Conservation (phyloP, 768 basidiomycete genomes). For the Hortiboletus flavorubellus region DNA sequence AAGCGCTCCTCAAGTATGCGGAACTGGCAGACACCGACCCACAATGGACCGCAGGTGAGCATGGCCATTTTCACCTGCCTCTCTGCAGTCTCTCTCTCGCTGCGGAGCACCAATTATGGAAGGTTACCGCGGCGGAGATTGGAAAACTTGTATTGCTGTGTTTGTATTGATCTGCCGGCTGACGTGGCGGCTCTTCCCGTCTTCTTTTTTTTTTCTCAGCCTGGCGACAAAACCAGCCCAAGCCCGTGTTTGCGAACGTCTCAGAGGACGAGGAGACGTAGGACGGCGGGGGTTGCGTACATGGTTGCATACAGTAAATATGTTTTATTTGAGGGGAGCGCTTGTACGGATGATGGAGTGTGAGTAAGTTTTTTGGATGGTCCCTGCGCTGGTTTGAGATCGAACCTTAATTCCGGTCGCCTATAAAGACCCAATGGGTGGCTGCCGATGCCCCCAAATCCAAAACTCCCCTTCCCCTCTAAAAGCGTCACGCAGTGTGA, state of each 20-base stretch:
- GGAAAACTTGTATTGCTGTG: conserved; percentile 30
- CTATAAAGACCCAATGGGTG: conserved; percentile 82
- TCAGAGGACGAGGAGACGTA: conserved; percentile 56
- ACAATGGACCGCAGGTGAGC: conserved; percentile 81
- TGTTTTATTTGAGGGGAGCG: conserved; percentile 7
- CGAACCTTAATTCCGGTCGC: conserved; percentile 79
- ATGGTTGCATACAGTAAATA: conserved; percentile 3
- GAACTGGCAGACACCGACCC: conserved; percentile 71
- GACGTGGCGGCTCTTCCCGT: conserved; percentile 52
- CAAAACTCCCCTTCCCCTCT: conserved; percentile 48
- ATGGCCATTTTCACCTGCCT: conserved; percentile 13
- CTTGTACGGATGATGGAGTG: conserved; percentile 26
- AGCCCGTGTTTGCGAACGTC: conserved; percentile 73
- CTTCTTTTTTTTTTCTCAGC: conserved; percentile 64
- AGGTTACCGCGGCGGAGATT: conserved; percentile 30
- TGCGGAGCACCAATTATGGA: conserved; percentile 31
- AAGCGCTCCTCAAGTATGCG: conserved; percentile 94
- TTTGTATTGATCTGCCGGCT: conserved; percentile 39
- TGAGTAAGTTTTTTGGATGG: conserved; percentile 45
- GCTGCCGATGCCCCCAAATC: conserved; percentile 66
- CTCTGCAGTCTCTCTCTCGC: conserved; percentile 4
- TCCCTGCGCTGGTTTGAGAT: conserved; percentile 71
- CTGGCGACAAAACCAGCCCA: conserved; percentile 83
- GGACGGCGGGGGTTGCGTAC: conserved; percentile 28
- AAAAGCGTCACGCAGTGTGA: conserved; percentile 58